Percentiles rank a stretch among this genome's conserved stretches.
These are phyloP conservation scores for Linum trigynum DNA, from an alignment of 345 rosid species.

Conservation along the genomic window DNA sequence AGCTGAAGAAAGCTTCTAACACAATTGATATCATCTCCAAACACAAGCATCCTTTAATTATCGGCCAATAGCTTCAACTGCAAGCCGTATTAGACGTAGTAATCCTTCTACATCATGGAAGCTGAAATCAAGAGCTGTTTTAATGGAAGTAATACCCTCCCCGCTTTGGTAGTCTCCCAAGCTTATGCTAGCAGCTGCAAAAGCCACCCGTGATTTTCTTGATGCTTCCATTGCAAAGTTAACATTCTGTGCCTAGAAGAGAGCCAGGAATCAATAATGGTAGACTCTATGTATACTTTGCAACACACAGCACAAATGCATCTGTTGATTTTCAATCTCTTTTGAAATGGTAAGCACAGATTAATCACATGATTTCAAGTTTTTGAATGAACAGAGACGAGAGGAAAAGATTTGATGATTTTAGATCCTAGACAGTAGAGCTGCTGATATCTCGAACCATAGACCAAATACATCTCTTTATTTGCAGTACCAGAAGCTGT, in stretches of 20 bases:
- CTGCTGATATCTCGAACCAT: neutral
- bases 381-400: neutral
- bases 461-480: neutral
- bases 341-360: neutral
- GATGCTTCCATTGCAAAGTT: conserved; percentile 91
- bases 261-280: conserved; percentile 2
- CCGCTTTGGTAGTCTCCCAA: conserved; percentile 40
- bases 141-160: conserved; percentile 58
- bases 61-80: conserved; percentile 65
- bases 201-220: conserved; percentile 65
- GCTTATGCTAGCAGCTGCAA: conserved; percentile 45
- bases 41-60: conserved; percentile 23
- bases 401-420: neutral
- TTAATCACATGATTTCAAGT: neutral
- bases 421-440: neutral
- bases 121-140: conserved; percentile 82
- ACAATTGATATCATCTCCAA: conserved; percentile 13
- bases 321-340: neutral
- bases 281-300: too few species aligned
- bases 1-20: neutral
- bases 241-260: conserved; percentile 67
- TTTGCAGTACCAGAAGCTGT: neutral
- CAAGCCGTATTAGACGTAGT: conserved; percentile 67
- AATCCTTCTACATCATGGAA: conserved; percentile 88
- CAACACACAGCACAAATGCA: neutral